Conservation (phyloP, 2,329 filamentous ascomycete genomes). For the Colletotrichum sp. region DNA sequence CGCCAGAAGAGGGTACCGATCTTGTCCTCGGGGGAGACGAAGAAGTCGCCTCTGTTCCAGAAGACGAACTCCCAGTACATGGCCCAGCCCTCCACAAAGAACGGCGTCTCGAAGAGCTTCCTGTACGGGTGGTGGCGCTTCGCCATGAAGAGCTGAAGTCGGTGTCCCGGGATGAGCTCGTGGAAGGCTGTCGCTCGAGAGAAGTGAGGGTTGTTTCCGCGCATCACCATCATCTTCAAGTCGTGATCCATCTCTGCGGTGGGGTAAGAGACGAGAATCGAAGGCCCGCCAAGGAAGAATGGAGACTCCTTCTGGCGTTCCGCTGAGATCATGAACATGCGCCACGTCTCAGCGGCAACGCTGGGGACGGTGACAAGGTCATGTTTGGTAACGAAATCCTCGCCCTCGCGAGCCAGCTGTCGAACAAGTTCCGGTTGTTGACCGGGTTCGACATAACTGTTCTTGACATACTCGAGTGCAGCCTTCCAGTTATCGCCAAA, state of each 20-base stretch:
- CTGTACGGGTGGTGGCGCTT: conserved; percentile 54
- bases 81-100: conserved; percentile 67
- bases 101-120: conserved; percentile 58
- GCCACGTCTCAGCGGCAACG: conserved; percentile 58
- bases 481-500: conserved; percentile 54
- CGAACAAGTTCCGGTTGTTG: conserved; percentile 58
- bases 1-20: conserved; percentile 67
- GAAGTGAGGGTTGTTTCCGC: conserved; percentile 64
- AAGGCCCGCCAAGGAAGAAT: conserved; percentile 62
- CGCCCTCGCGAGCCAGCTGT: conserved; percentile 55
- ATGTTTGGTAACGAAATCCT: conserved; percentile 56
- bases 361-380: conserved; percentile 61
- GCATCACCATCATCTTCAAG: conserved; percentile 64
- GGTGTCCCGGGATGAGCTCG: conserved; percentile 65
- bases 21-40: conserved; percentile 53
- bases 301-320: conserved; percentile 59
- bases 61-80: conserved; percentile 67
- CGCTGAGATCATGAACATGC: conserved; percentile 62
- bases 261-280: conserved; percentile 62
- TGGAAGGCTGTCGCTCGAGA: conserved; percentile 65
- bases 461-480: conserved; percentile 62
- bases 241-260: conserved; percentile 56
- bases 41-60: conserved; percentile 59
- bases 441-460: conserved; percentile 57
- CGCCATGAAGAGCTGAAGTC: conserved; percentile 57